Base-by-base conservation (phyloP, 192 early-diverging fungal species). In the Mortierella alpina region DNA sequence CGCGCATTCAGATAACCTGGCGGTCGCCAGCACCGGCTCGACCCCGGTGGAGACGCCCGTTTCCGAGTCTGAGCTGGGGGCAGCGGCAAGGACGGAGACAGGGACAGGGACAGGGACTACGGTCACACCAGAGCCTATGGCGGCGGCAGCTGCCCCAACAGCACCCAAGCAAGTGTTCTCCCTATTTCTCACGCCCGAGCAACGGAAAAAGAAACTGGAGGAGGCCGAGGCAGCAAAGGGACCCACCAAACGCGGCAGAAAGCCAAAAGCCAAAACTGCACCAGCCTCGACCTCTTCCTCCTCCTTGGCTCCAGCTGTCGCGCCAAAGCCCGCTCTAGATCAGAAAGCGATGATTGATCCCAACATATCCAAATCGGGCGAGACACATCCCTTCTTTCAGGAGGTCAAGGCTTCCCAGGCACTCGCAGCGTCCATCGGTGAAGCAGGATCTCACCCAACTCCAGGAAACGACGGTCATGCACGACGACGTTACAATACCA, bases 361-460 rank as follows among this genome's bases (percentile, higher is more conserved):
- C 44, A 80, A 80, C 17, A 67, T 80, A 53, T 80, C 77, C 17
- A 80, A 80, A 47, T 52, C 64, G 9, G 77, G 77, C 13, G 77
- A 80, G 49, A 80, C 77, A 1, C 77, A 80, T 48, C 61, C 52
- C 39, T 80, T 80, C 54, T 80, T 80, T 40, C 77, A 80, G 39
- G 77, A 72, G 12, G 66, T 72, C 59, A 80, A 72, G 42, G 53
- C 66, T 1, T 67, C 70, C 17, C 48, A 80, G 12, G 10, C 52
- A 22, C 59, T 14, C 47, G 61, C 54, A 46, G 66, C 52, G 23
- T 23, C 63, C 7, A 41, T 13, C 5, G 44, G 23, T 5, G 56
- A 12, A 51, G 44, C 71, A 20, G 63, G 47, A 49, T 18, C 18
- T 3, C 40, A 59, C 7, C 7, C 31, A 23, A n/a, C 15, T 55